Conservation (phyloP, 257 asterid species). For the Solanum clarkiae region DNA sequence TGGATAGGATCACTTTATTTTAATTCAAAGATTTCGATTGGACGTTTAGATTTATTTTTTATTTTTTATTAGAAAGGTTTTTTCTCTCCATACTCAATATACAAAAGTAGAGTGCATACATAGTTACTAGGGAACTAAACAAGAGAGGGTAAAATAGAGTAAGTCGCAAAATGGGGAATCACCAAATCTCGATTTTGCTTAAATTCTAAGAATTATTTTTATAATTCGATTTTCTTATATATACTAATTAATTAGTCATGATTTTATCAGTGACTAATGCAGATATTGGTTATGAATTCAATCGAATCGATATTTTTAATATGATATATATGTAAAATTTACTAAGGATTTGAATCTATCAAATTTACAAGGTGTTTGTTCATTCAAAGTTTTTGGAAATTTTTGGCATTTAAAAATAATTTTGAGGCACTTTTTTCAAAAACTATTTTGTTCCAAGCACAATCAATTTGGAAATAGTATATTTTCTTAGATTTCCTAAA, state of each 20-base stretch:
- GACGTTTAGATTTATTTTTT: too few species aligned
- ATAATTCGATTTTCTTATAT: not conserved
- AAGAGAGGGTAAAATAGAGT: not conserved
- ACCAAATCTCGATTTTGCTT: not conserved
- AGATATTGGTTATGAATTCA: not conserved
- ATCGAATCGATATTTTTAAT: too few species aligned
- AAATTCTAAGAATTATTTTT: not conserved
- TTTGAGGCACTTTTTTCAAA: too few species aligned
- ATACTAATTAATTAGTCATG: too few species aligned
- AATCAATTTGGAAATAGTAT: not conserved
- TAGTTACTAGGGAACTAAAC: not conserved
- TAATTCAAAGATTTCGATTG: too few species aligned
- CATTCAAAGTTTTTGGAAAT: too few species aligned
- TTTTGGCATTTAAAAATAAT: too few species aligned
- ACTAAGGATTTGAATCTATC: too few species aligned
- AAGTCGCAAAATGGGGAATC: not conserved
- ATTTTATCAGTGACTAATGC: rapidly evolving
- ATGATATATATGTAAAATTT: not conserved
- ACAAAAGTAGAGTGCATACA: not conserved
- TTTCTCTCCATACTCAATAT: not conserved
- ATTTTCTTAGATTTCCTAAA: not conserved
- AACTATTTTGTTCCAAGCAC: not conserved
- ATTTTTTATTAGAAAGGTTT: not conserved
- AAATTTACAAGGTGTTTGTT: too few species aligned
- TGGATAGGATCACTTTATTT: too few species aligned